Base-by-base conservation (phyloP, 805 yeast genomes). In the Gaillardinia entomophila region DNA sequence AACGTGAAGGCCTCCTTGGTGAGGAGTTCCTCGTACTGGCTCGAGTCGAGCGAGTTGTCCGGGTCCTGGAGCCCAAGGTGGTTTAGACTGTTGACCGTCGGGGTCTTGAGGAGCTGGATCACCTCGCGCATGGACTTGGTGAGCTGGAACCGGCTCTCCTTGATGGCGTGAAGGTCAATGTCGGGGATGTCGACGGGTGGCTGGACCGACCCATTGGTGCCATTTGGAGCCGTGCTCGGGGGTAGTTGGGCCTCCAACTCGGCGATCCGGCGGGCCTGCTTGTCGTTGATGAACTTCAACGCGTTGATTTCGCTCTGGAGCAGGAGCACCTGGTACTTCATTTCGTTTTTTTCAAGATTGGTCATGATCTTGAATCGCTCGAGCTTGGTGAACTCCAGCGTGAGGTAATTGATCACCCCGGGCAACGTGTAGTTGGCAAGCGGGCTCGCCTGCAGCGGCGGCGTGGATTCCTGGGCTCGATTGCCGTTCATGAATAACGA, bases 321-420 rank as follows among this genome's bases (percentile, higher is more conserved):
- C 41, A 71, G 73, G 30, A 68, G 62, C 30, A 75, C 71, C 34
- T 66, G 63, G 43, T 70, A 61, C 48, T 71, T 71, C 67, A 75
- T 62, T 28, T 68, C 71, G 3, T 73, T 62, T 37, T 67, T 71
- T 46, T 75, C 79, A 42, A 75, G 53, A 46, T 71, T 76, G 36
- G 68, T 64, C 55, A 71, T 57, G 55, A 75, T 72, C 43, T 73
- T 65, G 49, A 42, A 53, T 28, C 58, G 43, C 35, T 53, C 58
- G 38, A 53, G 44, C 26, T 66, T 66, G 16, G 80, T 73, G 51
- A 74, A 75, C 40, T 75, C 80, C n/a, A 73, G 63, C 26, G 77
- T 77, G 37, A 75, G 53, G 45, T 75, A 75, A 45, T 73, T 75
- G 57, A 75, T 74, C 15, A 75, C 74, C 0, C 81, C 81, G 0